Evolutionary conservation across 345 rosid genomes (phyloP).

Genomic region (Populus davidiana): DNA sequence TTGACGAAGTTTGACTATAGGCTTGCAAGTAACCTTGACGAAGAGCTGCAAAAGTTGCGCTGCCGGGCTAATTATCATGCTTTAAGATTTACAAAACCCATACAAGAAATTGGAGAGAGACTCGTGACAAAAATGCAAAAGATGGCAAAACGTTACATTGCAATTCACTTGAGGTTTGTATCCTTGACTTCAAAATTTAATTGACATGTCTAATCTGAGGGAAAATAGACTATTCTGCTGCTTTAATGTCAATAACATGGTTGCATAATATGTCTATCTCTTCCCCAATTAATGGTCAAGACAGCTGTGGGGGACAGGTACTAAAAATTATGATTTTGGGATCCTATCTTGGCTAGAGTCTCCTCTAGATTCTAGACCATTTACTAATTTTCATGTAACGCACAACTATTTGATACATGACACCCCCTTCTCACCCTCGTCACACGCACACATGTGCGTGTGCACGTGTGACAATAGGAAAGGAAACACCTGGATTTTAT

Average conservation of each 20-base stretch:
- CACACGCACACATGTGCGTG: not conserved
- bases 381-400: not conserved
- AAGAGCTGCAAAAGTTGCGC: conserved; percentile 83
- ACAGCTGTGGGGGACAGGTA: not conserved
- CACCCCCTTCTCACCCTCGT: not conserved
- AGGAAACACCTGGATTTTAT: not conserved
- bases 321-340: not conserved
- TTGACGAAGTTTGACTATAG: conserved; percentile 97
- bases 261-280: not conserved
- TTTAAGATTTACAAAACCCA: conserved; percentile 78
- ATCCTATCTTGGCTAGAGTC: not conserved
- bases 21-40: conserved; percentile 84
- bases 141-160: conserved; percentile 77
- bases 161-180: conserved; percentile 85
- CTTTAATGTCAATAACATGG: not conserved
- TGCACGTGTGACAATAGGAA: no score
- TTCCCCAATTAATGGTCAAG: not conserved
- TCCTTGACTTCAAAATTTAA: not conserved
- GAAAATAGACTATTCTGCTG: not conserved
- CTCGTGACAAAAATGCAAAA: conserved; percentile 70
- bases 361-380: not conserved
- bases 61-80: conserved; percentile 94
- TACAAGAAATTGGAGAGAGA: conserved; percentile 70
- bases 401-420: not conserved
- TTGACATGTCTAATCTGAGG: not conserved